Evolutionary conservation across 345 rosid genomes (phyloP).

Genomic region (Psidium guajava): DNA sequence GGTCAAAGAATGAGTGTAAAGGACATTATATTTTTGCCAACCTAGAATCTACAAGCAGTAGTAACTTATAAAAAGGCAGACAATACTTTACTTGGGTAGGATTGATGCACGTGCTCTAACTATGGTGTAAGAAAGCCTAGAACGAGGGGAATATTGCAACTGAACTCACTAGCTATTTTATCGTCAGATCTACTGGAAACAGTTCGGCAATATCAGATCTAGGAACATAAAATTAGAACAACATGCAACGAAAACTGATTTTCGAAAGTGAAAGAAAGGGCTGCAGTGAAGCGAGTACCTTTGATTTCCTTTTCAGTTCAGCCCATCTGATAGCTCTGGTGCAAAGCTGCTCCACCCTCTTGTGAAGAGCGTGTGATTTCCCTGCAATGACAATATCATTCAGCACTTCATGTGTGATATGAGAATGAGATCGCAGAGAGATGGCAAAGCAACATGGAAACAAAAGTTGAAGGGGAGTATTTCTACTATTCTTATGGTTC

Average conservation of each 20-base stretch:
- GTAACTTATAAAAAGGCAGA: background rate
- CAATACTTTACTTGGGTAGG: background rate
- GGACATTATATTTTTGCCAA: background rate
- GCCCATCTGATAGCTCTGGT: slow-evolving; percentile 94
- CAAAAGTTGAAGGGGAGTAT: background rate
- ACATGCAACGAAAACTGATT: background rate
- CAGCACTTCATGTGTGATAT: background rate
- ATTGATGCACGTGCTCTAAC: background rate
- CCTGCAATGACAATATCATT: slow-evolving; percentile 33
- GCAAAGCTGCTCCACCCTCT: slow-evolving; percentile 98
- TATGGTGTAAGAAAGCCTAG: background rate
- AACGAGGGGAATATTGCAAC: background rate
- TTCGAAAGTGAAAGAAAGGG: background rate
- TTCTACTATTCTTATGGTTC: background rate
- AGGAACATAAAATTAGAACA: background rate
- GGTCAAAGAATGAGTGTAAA: background rate
- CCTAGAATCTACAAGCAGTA: background rate
- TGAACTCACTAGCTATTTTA: background rate
- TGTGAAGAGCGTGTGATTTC: slow-evolving; percentile 98
- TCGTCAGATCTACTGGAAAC: background rate
- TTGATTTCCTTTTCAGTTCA: slow-evolving; percentile 77
- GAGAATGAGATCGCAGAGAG: background rate
- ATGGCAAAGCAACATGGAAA: background rate
- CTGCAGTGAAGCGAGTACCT: slow-evolving; percentile 36
- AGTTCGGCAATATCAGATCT: background rate